phyloP scores from a whole-genome alignment of 371 early-diverging fungal genomes.

The Mucor sp. region DNA sequence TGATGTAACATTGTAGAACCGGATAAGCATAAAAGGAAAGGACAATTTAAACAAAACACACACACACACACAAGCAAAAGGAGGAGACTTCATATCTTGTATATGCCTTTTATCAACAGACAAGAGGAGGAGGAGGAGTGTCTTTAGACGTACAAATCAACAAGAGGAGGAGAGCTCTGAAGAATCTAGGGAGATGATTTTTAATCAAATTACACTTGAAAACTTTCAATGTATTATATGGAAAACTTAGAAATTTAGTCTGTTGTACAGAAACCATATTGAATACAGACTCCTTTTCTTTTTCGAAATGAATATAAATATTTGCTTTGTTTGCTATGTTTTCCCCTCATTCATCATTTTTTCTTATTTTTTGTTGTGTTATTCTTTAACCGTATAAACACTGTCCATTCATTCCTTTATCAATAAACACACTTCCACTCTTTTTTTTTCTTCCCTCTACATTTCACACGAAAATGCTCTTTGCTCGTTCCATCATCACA shows the following conservation, averaged over 20 bases:
- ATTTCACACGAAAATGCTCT: slow-evolving; percentile 8
- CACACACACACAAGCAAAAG: neutral
- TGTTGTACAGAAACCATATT: slow-evolving; percentile 6
- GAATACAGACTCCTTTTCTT: neutral
- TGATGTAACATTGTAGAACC: slow-evolving; percentile 1
- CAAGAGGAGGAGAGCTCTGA: neutral
- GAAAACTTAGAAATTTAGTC: neutral
- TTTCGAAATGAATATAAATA: slow-evolving; percentile 7
- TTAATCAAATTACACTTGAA: neutral
- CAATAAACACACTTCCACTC: neutral
- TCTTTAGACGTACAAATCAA: neutral
- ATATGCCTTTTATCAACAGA: neutral
- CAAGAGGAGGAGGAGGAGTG: neutral
- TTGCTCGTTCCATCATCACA: slow-evolving; percentile 9
- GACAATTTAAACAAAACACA: neutral
- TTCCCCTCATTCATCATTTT: slow-evolving; percentile 2
- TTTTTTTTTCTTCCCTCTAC: neutral
- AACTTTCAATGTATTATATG: neutral
- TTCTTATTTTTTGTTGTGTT: slow-evolving; percentile 4
- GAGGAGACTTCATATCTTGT: neutral
- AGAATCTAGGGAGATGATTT: neutral
- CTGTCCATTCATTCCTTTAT: slow-evolving; percentile 9
- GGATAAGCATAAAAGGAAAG: neutral
- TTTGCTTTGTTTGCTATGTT: neutral
- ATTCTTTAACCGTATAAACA: neutral